Percentiles rank a stretch among this genome's conserved stretches.
Conservation (phyloP, 2,329 filamentous ascomycete species). For the Colletotrichum nymphaeae region DNA sequence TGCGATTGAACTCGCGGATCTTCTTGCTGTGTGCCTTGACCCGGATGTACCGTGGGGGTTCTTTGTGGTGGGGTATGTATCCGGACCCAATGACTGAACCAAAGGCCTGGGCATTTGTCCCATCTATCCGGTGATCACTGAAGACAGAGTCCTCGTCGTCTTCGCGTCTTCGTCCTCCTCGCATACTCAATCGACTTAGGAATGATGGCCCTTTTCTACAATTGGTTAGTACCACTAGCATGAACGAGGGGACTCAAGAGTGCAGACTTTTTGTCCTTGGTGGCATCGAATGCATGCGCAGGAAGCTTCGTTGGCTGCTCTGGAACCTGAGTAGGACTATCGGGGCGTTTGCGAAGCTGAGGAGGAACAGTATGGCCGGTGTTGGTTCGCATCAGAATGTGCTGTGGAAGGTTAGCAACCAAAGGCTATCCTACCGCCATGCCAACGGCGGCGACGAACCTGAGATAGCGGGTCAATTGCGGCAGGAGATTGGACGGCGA, state of each 20-base stretch:
- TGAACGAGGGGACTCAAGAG: too few species aligned
- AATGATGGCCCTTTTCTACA: slow-evolving; percentile 88
- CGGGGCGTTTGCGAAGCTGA: slow-evolving; percentile 65
- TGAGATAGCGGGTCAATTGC: slow-evolving; percentile 45
- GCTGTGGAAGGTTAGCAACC: slow-evolving; percentile 49
- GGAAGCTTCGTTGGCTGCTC: slow-evolving; percentile 50
- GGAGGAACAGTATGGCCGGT: slow-evolving; percentile 69
- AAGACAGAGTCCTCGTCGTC: slow-evolving; percentile 77
- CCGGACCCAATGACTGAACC: slow-evolving; percentile 77
- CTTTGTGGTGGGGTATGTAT: slow-evolving; percentile 88
- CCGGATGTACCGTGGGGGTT: slow-evolving; percentile 91
- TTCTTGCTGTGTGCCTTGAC: slow-evolving; percentile 86
- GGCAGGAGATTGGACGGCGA: slow-evolving; percentile 29
- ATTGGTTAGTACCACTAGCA: slow-evolving; percentile 2
- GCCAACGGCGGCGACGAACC: slow-evolving; percentile 35
- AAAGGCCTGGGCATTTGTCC: slow-evolving; percentile 85
- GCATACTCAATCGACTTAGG: slow-evolving; percentile 82
- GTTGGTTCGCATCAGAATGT: slow-evolving; percentile 75
- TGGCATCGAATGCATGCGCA: slow-evolving; percentile 54
- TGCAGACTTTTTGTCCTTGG: slow-evolving; percentile 75
- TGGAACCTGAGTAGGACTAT: slow-evolving; percentile 59
- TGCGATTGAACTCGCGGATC: slow-evolving; percentile 81
- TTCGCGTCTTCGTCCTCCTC: slow-evolving; percentile 79
- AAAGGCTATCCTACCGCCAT: too few species aligned
- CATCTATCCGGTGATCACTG: slow-evolving; percentile 77